Evolutionary conservation across 2,329 filamentous ascomycete species (phyloP).

Genomic region (Aspergillus tanneri): DNA sequence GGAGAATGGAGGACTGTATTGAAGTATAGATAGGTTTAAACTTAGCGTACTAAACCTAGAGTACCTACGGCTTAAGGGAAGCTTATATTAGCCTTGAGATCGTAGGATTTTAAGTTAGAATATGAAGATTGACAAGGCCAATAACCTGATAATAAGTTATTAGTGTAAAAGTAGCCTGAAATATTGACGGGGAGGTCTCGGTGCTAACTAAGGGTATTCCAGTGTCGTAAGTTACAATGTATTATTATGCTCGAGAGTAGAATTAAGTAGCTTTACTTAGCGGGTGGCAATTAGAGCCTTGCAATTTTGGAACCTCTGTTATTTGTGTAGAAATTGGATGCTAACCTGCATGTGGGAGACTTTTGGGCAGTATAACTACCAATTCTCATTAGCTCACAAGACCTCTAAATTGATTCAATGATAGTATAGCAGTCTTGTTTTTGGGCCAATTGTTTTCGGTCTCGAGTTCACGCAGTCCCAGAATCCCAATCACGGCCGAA

Average conservation of each 20-base stretch:
- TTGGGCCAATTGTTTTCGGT: not conserved
- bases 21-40: not conserved
- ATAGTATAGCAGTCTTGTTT: not conserved
- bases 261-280: not conserved
- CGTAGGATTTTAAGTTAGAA: not conserved
- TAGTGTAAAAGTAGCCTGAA: conserved; percentile 1
- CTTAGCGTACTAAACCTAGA: not conserved
- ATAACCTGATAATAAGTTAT: not conserved
- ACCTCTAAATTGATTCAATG: not conserved
- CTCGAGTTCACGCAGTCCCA: not conserved
- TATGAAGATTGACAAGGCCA: not conserved
- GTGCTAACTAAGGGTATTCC: conserved; percentile 1
- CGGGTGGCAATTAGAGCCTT: not conserved
- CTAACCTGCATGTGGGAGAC: not conserved
- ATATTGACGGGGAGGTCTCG: not conserved
- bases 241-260: not conserved
- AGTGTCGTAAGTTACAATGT: not conserved
- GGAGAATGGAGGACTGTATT: not conserved
- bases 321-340: not conserved
- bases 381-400: not conserved
- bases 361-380: not conserved
- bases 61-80: not conserved
- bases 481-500: not conserved
- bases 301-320: conserved; percentile 2
- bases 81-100: not conserved